Evolutionary conservation across 2,329 filamentous ascomycete genomes (phyloP).

Genomic region (Orbilia ellipsospora): DNA sequence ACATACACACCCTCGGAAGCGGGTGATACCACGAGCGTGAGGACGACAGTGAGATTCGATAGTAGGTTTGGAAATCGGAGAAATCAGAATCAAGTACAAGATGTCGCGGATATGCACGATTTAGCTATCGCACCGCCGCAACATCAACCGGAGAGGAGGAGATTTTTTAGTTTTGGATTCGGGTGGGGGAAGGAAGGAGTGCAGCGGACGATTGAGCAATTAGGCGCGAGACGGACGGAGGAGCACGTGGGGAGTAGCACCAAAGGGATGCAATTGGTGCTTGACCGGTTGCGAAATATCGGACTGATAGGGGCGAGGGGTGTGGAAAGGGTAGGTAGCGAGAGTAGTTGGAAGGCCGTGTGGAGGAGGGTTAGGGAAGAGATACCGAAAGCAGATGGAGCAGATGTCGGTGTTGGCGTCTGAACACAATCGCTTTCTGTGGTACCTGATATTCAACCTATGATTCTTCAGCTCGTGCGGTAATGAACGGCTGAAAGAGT

Average conservation of each 20-base stretch:
- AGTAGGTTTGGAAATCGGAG: slow-evolving; percentile 59
- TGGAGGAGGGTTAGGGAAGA: slow-evolving; percentile 57
- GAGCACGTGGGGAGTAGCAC: slow-evolving; percentile 82
- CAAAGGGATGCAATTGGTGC: slow-evolving; percentile 83
- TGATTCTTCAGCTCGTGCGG: background rate
- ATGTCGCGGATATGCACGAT: slow-evolving; percentile 38
- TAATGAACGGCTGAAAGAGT: background rate
- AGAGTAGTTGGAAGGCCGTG: slow-evolving; percentile 63
- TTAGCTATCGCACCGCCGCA: background rate
- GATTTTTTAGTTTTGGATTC: slow-evolving; percentile 64
- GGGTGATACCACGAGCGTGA: slow-evolving; percentile 59
- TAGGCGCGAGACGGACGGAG: slow-evolving; percentile 80
- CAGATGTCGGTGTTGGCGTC: slow-evolving; percentile 36
- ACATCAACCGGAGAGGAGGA: slow-evolving; percentile 64
- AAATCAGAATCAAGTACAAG: slow-evolving; percentile 61
- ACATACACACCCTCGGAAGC: slow-evolving; percentile 69
- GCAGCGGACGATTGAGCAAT: slow-evolving; percentile 80
- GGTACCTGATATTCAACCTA: background rate
- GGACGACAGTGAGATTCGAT: slow-evolving; percentile 58
- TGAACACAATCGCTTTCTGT: background rate
- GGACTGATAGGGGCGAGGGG: slow-evolving; percentile 76
- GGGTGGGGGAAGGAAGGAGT: slow-evolving; percentile 76
- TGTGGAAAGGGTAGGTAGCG: slow-evolving; percentile 75
- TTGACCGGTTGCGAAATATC: slow-evolving; percentile 75
- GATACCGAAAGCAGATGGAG: slow-evolving; percentile 39